Evolutionary conservation across 495 filamentous ascomycete genomes (phyloP).

Genomic region (Penicillium simplicissimum): DNA sequence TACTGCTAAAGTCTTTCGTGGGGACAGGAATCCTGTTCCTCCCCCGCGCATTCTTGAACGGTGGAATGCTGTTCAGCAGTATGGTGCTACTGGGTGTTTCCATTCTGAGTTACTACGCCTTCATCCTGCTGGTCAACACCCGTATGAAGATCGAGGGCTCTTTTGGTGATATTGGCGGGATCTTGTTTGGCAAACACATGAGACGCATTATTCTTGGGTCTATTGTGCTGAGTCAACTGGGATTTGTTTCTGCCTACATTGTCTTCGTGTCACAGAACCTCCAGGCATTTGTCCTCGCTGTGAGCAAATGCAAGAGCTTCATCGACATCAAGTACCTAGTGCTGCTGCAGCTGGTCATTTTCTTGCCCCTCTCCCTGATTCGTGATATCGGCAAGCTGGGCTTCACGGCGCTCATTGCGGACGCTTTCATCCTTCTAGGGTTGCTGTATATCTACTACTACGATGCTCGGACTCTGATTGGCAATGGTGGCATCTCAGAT

Average conservation of each 20-base stretch:
- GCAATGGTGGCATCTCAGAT: constrained; percentile 76
- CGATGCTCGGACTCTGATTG: constrained; percentile 79
- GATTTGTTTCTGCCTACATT: constrained; percentile 96
- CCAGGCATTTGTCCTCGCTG: constrained; percentile 85
- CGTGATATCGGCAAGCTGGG: constrained; percentile 94
- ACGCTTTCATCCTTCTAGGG: constrained; percentile 90
- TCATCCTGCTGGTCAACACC: constrained; percentile 86
- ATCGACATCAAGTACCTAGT: constrained; percentile 89
- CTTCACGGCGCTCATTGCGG: constrained; percentile 86
- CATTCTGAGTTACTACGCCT: constrained; percentile 88
- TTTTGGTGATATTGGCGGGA: constrained; percentile 94
- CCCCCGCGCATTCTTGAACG: constrained; percentile 89
- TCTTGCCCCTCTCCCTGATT: constrained; percentile 88
- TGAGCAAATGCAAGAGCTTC: constrained; percentile 75
- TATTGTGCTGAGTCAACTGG: constrained; percentile 91
- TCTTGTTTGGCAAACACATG: constrained; percentile 90
- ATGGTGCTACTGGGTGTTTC: constrained; percentile 83
- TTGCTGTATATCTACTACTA: constrained; percentile 95
- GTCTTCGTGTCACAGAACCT: constrained; percentile 96
- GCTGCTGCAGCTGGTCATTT: constrained; percentile 87
- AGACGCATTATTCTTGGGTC: constrained; percentile 81
- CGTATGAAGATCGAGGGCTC: constrained; percentile 81
- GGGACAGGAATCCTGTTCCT: constrained; percentile 97
- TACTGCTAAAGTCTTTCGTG: constrained; percentile 95
- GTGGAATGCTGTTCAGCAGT: constrained; percentile 96